Conservation (phyloP, 768 basidiomycete genomes). For the Pisolithus microcarpus region DNA sequence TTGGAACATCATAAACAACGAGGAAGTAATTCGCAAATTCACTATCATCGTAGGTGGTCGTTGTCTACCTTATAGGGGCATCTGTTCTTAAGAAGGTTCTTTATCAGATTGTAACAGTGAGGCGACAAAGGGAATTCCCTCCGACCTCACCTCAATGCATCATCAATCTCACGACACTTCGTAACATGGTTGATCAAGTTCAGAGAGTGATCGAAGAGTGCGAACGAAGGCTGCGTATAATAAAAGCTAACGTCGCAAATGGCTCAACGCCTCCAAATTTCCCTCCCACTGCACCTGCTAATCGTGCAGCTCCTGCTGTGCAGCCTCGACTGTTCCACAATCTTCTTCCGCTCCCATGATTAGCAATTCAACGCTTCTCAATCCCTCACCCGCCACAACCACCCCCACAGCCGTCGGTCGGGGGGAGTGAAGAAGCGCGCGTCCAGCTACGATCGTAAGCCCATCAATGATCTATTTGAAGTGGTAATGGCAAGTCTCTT, state of each 20-base stretch:
- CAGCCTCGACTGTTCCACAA: conserved; percentile 13
- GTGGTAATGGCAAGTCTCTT: neutral
- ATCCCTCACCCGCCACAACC: too few species aligned
- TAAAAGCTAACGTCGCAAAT: conserved; percentile 13
- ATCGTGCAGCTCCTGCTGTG: too few species aligned
- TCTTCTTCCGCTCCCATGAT: too few species aligned
- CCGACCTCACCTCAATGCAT: conserved; percentile 25
- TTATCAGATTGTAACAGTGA: conserved; percentile 37
- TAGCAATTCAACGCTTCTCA: too few species aligned
- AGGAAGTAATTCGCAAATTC: conserved; percentile 42
- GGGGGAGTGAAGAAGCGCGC: neutral
- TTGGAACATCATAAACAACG: conserved; percentile 38
- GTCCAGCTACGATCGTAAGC: too few species aligned
- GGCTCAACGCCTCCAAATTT: conserved; percentile 2
- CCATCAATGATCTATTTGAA: neutral
- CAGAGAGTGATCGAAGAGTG: conserved; percentile 37
- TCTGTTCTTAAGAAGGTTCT: conserved; percentile 7
- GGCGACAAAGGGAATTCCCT: conserved; percentile 26
- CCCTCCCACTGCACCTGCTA: conserved; percentile 11
- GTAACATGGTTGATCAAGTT: conserved; percentile 40
- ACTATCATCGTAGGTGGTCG: conserved; percentile 46
- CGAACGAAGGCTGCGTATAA: conserved; percentile 20
- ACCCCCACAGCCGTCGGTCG: too few species aligned
- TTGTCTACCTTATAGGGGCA: conserved; percentile 7
- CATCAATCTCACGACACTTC: conserved; percentile 32